Evolutionary conservation across 192 early-diverging fungal species (phyloP).

Genomic region (Backusella liffmaniae): DNA sequence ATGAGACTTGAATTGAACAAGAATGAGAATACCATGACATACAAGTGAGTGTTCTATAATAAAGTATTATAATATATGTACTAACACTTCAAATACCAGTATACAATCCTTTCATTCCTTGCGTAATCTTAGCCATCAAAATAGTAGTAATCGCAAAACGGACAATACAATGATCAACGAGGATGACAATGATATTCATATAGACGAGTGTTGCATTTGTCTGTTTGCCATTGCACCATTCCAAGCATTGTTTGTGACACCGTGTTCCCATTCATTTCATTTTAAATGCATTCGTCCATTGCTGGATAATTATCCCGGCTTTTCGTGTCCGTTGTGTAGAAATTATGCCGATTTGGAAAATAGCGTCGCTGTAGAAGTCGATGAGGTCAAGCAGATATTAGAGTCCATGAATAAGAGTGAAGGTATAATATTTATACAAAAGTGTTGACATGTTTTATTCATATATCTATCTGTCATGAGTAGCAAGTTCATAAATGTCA

Average conservation of each 20-base stretch:
- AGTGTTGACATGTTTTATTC: too few species aligned
- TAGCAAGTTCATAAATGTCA: too few species aligned
- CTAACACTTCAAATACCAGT: not conserved
- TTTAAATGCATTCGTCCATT: constrained; percentile 90
- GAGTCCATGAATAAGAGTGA: not conserved
- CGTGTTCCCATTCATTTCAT: constrained; percentile 85
- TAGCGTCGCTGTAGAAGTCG: constrained; percentile 54
- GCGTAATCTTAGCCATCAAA: not conserved
- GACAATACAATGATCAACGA: not conserved
- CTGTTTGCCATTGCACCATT: constrained; percentile 72
- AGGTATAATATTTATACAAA: not conserved
- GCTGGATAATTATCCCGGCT: constrained; percentile 64
- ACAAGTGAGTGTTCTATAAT: constrained; percentile 11
- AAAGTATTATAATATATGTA: too few species aligned
- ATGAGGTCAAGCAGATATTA: constrained; percentile 5
- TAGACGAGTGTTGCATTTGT: constrained; percentile 80
- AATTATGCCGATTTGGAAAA: constrained; percentile 90
- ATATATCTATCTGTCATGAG: too few species aligned
- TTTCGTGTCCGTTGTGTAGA: constrained; percentile 89
- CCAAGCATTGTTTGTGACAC: constrained; percentile 83
- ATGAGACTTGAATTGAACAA: constrained; percentile 81
- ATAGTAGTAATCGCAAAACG: not conserved
- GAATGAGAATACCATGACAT: constrained; percentile 59
- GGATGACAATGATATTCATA: not conserved
- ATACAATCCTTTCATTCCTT: not conserved